phyloP scores from a whole-genome alignment of 371 early-diverging fungal genomes.

The Mortierella sp. region DNA sequence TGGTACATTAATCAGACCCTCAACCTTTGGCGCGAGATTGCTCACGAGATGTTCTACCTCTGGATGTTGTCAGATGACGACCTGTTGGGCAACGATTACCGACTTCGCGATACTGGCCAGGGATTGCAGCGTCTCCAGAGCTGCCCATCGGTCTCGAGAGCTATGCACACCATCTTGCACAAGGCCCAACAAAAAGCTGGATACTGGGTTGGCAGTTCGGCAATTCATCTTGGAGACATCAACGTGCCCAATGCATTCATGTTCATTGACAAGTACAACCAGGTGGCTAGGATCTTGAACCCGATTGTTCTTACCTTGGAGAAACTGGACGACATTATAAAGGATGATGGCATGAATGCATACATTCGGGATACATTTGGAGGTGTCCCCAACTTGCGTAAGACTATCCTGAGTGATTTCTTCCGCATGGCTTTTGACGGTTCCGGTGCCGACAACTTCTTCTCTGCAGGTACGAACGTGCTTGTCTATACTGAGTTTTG shows the following conservation, averaged over 20 bases:
- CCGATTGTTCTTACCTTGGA: slow-evolving; percentile 87
- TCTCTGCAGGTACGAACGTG: slow-evolving; percentile 81
- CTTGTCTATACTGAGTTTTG: neutral
- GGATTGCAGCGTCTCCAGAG: slow-evolving; percentile 90
- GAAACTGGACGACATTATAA: slow-evolving; percentile 70
- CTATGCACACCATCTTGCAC: slow-evolving; percentile 91
- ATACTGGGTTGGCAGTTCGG: slow-evolving; percentile 94
- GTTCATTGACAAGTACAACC: slow-evolving; percentile 98
- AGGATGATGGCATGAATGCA: slow-evolving; percentile 64
- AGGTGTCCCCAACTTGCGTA: slow-evolving; percentile 67
- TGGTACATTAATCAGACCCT: slow-evolving; percentile 94
- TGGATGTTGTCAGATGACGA: slow-evolving; percentile 94
- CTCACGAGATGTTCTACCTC: slow-evolving; percentile 96
- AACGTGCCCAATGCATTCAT: slow-evolving; percentile 93
- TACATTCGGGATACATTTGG: slow-evolving; percentile 81
- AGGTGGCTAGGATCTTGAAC: slow-evolving; percentile 92
- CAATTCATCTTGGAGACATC: slow-evolving; percentile 95
- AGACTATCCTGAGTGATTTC: slow-evolving; percentile 89
- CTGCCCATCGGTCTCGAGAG: slow-evolving; percentile 85
- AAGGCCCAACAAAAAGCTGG: slow-evolving; percentile 88
- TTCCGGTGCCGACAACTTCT: slow-evolving; percentile 94
- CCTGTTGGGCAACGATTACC: slow-evolving; percentile 83
- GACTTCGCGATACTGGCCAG: slow-evolving; percentile 95
- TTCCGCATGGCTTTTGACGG: slow-evolving; percentile 97
- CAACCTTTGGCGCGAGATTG: slow-evolving; percentile 93